Base-by-base conservation (phyloP, 2,329 filamentous ascomycete genomes). In the Trichoderma simmonsii region DNA sequence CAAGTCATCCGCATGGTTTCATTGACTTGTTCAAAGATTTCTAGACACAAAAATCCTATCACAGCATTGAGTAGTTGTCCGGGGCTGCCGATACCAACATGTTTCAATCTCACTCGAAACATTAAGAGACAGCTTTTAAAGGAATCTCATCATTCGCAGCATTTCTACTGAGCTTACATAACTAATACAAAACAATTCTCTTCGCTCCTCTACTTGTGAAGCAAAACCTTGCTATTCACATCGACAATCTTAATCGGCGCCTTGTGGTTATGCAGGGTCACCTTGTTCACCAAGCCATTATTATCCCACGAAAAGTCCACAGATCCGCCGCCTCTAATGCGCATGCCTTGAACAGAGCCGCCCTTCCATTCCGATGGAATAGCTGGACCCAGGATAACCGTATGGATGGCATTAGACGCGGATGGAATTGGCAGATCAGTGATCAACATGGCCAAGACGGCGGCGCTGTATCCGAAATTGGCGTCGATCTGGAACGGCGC, bases 401-500 rank as follows among this genome's bases (percentile, higher is more conserved):
- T 82, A 64, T 81, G 78, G 14, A 74, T 76, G 0, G 71, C 75
- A 6, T 65, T 56, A 28, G 67, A 56, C 1, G 61, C 76, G n/a
- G 75, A 72, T 12, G 77, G 39, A 8, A 78, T 73, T 0, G 83
- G 82, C 54, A 87, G 66, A 77, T 88, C 85, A n/a, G 87, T 82
- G 62, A 87, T 81, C 54, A 88, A 76, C 85, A 88, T 85, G 71
- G 82, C 80, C 69, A 88, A 72, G 66, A 87, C 80, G 0, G 85
- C 86, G 0, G 85, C 87, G 3, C 80, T 81, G 26, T 84, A 77
- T 1, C 87, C 87, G 73, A 87, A 89, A 75, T 89, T 89, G 7
- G 87, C 88, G 76, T 89, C 87, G 71, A 89, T 88, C 79, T 89
- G 87, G 74, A 89, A 89, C 1, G 87, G 86, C 61, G 79, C 77